Evolutionary conservation across 2,329 filamentous ascomycete genomes (phyloP), one percentile per base, ranked within the genome.

Genomic region (Nannizzia gypsea): DNA sequence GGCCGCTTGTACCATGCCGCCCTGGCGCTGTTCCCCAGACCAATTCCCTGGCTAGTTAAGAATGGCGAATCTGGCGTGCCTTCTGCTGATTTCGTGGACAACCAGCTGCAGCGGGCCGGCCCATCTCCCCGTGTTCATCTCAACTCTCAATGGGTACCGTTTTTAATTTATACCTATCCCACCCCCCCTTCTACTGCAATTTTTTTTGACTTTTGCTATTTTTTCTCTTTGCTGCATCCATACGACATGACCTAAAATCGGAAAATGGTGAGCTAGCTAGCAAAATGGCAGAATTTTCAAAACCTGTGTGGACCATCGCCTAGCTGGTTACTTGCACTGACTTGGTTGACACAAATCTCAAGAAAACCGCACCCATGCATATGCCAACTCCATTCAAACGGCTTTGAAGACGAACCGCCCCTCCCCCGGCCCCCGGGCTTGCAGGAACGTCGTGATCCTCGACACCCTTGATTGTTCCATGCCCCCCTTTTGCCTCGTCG

Each of bases 31-130:
- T 59, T 62, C 57, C 59, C 61, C 59, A 59, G 57, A 61, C 59
- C 67, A 13, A 67, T 71, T 66, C 48, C 48, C 48, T 52, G 22
- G 48, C 48, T 52, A 52, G 26, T 26, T 36, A 36, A 13, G 31
- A 52, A 52, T 52, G 48, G 48, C 26, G 28, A 52, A 52, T 22
- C 48, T 52, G 48, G 48, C 48, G 48, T 52, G 48, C 48, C 13
- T 52, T 52, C 48, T 52, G 48, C 15, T 46, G 48, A 52, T 52
- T 52, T 52, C 24, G 48, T 31, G 48, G 71, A 69, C 36, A 26
- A 58, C 56, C 36, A 40, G 71, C 71, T 73, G 73, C 73, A 70
- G 71, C 73, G 73, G 73, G 68, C 73, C 73, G 73, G 74, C 71
- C 73, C 73, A 74, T 72, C 71, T 62, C 58, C 63, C 54, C 54